These are phyloP conservation scores for Camelina sativa DNA, from an alignment of 345 rosid species.

Conservation along the genomic window DNA sequence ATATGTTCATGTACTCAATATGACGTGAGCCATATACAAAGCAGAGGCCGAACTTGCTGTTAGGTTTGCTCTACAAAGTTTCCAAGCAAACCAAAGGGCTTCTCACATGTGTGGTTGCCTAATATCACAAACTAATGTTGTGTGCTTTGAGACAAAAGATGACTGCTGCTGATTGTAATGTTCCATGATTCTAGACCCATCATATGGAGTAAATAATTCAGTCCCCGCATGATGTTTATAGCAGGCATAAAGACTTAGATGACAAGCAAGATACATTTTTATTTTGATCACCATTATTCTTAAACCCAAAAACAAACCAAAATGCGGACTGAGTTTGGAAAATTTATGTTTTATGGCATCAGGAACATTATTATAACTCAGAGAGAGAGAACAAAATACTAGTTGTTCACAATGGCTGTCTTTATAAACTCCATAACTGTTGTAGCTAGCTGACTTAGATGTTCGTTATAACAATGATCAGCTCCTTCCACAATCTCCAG, in stretches of 20 bases:
- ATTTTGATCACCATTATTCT: not conserved
- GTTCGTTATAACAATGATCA: conserved; percentile 56
- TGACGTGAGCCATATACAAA: not conserved
- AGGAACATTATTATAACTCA: not conserved
- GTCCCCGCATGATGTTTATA: not conserved
- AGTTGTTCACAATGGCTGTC: conserved; percentile 1
- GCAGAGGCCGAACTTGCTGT: not conserved
- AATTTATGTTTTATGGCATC: not conserved
- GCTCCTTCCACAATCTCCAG: conserved; percentile 62
- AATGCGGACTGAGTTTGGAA: not conserved
- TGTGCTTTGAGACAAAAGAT: not conserved
- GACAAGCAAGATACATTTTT: too few relatives aligned
- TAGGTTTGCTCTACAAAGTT: not conserved
- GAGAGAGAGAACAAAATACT: not conserved
- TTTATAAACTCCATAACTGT: conserved; percentile 54
- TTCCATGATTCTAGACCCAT: not conserved
- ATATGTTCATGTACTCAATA: not conserved
- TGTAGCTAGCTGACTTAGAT: conserved; percentile 55
- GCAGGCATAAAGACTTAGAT: not conserved
- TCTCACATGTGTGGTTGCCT: not conserved
- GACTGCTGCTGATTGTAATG: not conserved
- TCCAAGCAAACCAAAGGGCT: not conserved
- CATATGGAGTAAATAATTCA: not conserved
- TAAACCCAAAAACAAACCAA: not conserved
- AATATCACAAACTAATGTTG: not conserved